phyloP scores from a whole-genome alignment of 768 basidiomycete species.

The Phanerodontia chrysosporium region DNA sequence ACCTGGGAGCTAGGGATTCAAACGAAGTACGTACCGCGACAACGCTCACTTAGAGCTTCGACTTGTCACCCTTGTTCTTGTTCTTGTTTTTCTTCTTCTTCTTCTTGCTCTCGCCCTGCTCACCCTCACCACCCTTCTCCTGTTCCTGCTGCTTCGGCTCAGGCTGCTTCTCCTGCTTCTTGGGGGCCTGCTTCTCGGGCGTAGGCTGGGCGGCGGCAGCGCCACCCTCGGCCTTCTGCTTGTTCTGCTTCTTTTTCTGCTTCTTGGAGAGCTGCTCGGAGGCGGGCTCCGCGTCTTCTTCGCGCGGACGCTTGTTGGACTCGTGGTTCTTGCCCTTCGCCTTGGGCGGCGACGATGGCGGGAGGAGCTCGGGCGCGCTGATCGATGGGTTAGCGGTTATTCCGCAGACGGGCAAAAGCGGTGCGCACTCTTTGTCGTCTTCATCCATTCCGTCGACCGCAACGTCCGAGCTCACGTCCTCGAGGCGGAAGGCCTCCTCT shows the following conservation, averaged over 20 bases:
- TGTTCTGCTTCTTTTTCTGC: slow-evolving; percentile 70
- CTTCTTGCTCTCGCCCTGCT: slow-evolving; percentile 7
- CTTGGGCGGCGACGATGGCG: neutral
- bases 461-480: slow-evolving; percentile 15
- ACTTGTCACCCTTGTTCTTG: slow-evolving; percentile 4
- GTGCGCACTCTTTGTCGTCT: slow-evolving; percentile 37
- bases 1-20: too few relatives aligned
- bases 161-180: slow-evolving; percentile 31
- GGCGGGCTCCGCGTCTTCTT: slow-evolving; percentile 39
- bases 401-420: neutral
- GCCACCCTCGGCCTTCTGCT: slow-evolving; percentile 59
- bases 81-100: slow-evolving; percentile 8
- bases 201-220: slow-evolving; percentile 30
- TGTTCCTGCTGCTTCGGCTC: slow-evolving; percentile 28
- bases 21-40: too few relatives aligned
- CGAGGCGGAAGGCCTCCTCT: slow-evolving; percentile 8
- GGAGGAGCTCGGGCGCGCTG: neutral
- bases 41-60: neutral
- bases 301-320: slow-evolving; percentile 66
- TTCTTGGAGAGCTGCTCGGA: slow-evolving; percentile 47
- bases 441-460: slow-evolving; percentile 10
- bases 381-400: neutral
- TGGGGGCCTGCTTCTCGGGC: slow-evolving; percentile 31
- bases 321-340: slow-evolving; percentile 24
- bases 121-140: too few relatives aligned